Percentiles rank a stretch among this genome's conserved stretches.
Evolutionary conservation across 768 basidiomycete species (phyloP).

Genomic region (Termitomyces sp.): DNA sequence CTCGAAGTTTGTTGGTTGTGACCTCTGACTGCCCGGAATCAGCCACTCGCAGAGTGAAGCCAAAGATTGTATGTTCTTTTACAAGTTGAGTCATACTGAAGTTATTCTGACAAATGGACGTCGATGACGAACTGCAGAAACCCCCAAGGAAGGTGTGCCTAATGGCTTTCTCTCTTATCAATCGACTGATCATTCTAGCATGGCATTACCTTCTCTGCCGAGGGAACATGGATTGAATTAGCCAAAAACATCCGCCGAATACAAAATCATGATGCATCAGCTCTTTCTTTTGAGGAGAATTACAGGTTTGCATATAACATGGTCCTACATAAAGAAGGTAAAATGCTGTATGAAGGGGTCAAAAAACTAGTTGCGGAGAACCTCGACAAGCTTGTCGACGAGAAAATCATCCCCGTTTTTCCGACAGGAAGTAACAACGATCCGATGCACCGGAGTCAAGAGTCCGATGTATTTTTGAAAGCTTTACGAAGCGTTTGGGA

Average conservation of each 20-base stretch:
- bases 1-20: not conserved
- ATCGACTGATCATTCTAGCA: constrained; percentile 38
- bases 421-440: constrained; percentile 67
- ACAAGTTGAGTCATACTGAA: constrained; percentile 4
- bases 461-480: constrained; percentile 82
- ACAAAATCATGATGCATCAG: constrained; percentile 87
- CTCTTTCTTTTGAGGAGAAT: constrained; percentile 63
- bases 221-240: constrained; percentile 80
- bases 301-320: constrained; percentile 20
- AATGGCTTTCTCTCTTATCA: not conserved
- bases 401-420: constrained; percentile 77
- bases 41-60: constrained; percentile 33
- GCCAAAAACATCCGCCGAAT: constrained; percentile 89
- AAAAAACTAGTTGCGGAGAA: constrained; percentile 75
- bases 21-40: not conserved
- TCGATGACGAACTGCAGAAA: constrained; percentile 25
- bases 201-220: constrained; percentile 68
- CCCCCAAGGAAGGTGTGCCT: constrained; percentile 38
- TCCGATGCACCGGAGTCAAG: constrained; percentile 69
- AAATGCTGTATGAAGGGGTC: constrained; percentile 83
- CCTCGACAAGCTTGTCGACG: constrained; percentile 70
- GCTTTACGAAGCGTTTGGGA: constrained; percentile 86
- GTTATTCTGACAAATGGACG: not conserved
- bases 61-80: constrained; percentile 39
- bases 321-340: constrained; percentile 19